Base-by-base conservation (phyloP, 2,329 filamentous ascomycete species). In the Beauveria caledonica region DNA sequence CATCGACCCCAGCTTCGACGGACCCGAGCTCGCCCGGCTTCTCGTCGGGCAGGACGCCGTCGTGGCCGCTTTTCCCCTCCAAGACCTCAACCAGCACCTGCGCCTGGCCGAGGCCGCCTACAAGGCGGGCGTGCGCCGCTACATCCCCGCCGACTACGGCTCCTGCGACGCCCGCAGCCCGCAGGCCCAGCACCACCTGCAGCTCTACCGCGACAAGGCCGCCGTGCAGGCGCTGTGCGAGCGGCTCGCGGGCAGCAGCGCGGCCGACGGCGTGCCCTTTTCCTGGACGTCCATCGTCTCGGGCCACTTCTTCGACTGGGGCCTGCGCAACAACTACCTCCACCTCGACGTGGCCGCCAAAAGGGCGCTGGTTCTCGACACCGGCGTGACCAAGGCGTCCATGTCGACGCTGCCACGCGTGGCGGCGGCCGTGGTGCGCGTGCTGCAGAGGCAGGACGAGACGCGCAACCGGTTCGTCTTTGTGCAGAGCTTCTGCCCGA, bases 71-170 rank as follows among this genome's bases (percentile, higher is more conserved):
- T 68, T 75, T 42, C 71, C 70, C 1, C 65, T 74, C 39, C 63
- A 75, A n/a, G 74, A 81, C 9, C 73, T 86, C 45, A 73, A 75
- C 33, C 68, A 71, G 59, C 72, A 74, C 55, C 62, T 74, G 6
- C 71, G 80, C 8, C 74, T 87, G 59, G 78, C 84, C 49, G 79
- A 86, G 55, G 85, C 84, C 0, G 79, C 84, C 25, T 76, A 81
- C 45, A 75, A 76, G 6, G 84, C 83, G 5, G 83, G 84, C 23
- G 83, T 88, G 2, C 77, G 82, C 64, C 78, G 83, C 27, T 86
- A 85, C 72, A 75, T 88, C 45, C 84, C 85, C 2, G 80, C 81
- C 15, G 85, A 88, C 64, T 88, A 80, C 62, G 76, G 75, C 39
- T 68, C 69, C 63, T 74, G 72, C 55, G 72, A 74, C 62, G 71